A percentile compares a stretch with the other conserved stretches of the same genome.
Conservation (phyloP, 352 stramenopile species). For the Phytophthora brassicae region DNA sequence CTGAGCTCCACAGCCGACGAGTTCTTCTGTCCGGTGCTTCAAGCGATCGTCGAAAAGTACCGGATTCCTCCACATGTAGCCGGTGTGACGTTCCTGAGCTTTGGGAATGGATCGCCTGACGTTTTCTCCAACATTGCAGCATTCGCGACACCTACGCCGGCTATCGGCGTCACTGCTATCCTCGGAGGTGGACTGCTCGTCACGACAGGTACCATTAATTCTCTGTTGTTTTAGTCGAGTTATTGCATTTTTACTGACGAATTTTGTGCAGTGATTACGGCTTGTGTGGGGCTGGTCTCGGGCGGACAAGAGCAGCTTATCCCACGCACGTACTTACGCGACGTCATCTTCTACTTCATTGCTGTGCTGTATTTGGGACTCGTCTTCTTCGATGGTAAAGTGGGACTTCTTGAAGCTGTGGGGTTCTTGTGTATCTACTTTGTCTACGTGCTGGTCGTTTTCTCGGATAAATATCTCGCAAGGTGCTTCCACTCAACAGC, state of each 20-base stretch:
- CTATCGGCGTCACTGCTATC: conserved; percentile 70
- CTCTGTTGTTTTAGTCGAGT: background rate
- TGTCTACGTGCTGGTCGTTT: conserved; percentile 56
- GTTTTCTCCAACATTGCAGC: conserved; percentile 83
- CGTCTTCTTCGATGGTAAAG: conserved; percentile 75
- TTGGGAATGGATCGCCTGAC: conserved; percentile 76
- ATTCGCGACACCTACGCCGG: conserved; percentile 61
- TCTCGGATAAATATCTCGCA: conserved; percentile 54
- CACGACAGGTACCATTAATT: conserved; percentile 47
- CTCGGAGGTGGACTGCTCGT: conserved; percentile 70
- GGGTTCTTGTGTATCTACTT: conserved; percentile 78
- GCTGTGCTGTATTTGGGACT: conserved; percentile 68
- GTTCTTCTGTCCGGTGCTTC: conserved; percentile 79
- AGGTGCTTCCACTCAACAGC: conserved; percentile 31
- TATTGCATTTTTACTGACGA: background rate
- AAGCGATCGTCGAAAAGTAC: conserved; percentile 80
- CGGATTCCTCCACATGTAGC: conserved; percentile 72
- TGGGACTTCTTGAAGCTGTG: conserved; percentile 56
- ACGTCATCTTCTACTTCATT: conserved; percentile 76
- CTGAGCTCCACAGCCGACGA: conserved; percentile 80
- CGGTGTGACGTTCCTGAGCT: conserved; percentile 81
- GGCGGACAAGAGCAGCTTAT: conserved; percentile 75
- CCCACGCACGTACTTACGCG: conserved; percentile 70
- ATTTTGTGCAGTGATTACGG: conserved; percentile 50
- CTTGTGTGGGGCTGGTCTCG: conserved; percentile 70